phyloP scores from a whole-genome alignment of 2,329 filamentous ascomycete genomes.

The Neofusicoccum umdonicola region DNA sequence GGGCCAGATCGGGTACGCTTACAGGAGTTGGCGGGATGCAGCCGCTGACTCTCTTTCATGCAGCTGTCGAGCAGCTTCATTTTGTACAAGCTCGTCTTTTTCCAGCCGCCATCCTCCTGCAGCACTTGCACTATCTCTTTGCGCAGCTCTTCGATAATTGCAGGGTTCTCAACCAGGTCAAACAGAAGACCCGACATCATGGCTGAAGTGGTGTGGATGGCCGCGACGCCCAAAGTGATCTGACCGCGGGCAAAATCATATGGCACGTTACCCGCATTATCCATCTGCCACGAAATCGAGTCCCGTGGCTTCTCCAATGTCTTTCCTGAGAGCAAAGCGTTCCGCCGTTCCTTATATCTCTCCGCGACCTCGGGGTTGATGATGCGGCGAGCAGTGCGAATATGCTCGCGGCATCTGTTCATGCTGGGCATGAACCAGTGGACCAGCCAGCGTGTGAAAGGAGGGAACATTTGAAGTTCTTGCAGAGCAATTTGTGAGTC shows the following conservation, averaged over 20 bases:
- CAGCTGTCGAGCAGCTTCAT: constrained; percentile 22
- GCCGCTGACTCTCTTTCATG: constrained; percentile 22
- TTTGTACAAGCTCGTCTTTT: constrained; percentile 18
- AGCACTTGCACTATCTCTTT: constrained; percentile 17
- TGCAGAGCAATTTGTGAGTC: constrained; percentile 33
- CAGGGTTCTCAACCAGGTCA: constrained; percentile 20
- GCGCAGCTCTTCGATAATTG: constrained; percentile 19
- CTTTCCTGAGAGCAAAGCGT: constrained; percentile 20
- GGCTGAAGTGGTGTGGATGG: constrained; percentile 25
- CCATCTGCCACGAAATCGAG: constrained; percentile 25
- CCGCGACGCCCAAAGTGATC: constrained; percentile 18
- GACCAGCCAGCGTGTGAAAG: constrained; percentile 32
- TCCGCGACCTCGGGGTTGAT: constrained; percentile 34
- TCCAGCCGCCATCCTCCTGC: constrained; percentile 15
- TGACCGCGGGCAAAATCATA: constrained; percentile 16
- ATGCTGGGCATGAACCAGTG: constrained; percentile 34
- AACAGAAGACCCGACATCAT: constrained; percentile 18
- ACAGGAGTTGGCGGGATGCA: constrained; percentile 16
- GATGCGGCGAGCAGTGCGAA: constrained; percentile 32
- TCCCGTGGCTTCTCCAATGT: constrained; percentile 23
- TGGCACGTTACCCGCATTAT: constrained; percentile 22
- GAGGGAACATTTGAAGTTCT: constrained; percentile 35
- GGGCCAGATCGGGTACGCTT: not conserved
- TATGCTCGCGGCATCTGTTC: constrained; percentile 26
- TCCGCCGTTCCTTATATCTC: constrained; percentile 21